Evolutionary conservation across 2,329 filamentous ascomycete genomes (phyloP).

Genomic region (Phoma sp.): DNA sequence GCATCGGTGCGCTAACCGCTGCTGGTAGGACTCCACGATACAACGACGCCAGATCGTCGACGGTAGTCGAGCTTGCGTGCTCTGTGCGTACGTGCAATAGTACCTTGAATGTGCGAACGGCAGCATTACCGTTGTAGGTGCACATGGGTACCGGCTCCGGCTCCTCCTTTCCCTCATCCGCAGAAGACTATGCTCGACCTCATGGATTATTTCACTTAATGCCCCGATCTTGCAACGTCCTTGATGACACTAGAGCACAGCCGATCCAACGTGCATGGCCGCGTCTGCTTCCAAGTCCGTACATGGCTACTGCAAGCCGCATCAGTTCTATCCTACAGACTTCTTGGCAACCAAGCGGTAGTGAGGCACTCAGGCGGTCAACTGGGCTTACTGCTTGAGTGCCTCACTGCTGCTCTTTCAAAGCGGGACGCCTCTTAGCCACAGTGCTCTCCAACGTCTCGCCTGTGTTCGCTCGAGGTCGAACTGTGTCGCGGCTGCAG

Average conservation of each 20-base stretch:
- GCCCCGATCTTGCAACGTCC: constrained; percentile 9
- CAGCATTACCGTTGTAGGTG: constrained; percentile 5
- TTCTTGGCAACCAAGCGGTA: constrained; percentile 17
- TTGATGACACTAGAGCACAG: constrained; percentile 8
- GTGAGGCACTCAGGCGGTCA: constrained; percentile 9
- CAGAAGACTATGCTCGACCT: constrained; percentile 1
- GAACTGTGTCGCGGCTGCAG: constrained; percentile 5
- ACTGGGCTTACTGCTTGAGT: neutral
- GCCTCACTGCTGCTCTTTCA: neutral
- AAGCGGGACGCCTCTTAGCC: constrained; percentile 7
- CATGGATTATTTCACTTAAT: constrained; percentile 9
- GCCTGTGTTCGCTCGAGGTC: neutral
- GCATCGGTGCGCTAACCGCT: constrained; percentile 14
- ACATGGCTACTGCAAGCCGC: constrained; percentile 11
- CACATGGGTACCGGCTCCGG: constrained; percentile 20
- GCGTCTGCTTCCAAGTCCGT: constrained; percentile 2
- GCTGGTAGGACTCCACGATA: neutral
- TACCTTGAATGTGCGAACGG: neutral
- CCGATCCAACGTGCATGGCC: constrained; percentile 9
- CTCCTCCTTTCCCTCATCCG: constrained; percentile 21
- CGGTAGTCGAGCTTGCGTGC: constrained; percentile 17
- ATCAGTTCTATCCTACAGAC: neutral
- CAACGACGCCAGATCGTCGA: constrained; percentile 10
- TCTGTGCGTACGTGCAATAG: constrained; percentile 3
- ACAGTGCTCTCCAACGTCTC: constrained; percentile 4